phyloP scores from a whole-genome alignment of 805 yeast species.

The Saturnispora kantuleensis region DNA sequence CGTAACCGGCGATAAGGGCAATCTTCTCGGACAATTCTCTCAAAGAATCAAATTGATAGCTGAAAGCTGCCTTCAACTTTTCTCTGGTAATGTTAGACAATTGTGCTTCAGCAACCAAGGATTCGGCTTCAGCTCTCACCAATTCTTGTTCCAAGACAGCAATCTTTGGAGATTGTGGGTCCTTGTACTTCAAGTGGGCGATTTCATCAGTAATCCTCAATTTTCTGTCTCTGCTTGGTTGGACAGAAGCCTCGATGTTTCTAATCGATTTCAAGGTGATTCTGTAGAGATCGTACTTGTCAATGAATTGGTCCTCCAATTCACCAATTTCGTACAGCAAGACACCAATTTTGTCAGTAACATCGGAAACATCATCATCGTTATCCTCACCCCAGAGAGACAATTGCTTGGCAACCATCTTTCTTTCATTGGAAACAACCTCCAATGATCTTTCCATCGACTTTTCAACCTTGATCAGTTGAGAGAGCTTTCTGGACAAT shows the following conservation, averaged over 20 bases:
- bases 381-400: conserved; percentile 82
- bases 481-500: conserved; percentile 62
- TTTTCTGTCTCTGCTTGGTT: conserved; percentile 82
- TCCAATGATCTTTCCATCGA: conserved; percentile 73
- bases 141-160: conserved; percentile 77
- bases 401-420: conserved; percentile 74
- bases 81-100: conserved; percentile 82
- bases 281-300: conserved; percentile 79
- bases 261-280: conserved; percentile 71
- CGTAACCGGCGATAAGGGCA: conserved; percentile 82
- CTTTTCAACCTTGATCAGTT: conserved; percentile 71
- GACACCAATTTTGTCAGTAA: conserved; percentile 81
- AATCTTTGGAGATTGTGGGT: conserved; percentile 76
- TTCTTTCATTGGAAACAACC: conserved; percentile 65
- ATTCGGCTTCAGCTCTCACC: conserved; percentile 88
- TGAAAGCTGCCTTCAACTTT: conserved; percentile 74
- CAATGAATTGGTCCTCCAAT: conserved; percentile 79
- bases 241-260: conserved; percentile 80
- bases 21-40: conserved; percentile 81
- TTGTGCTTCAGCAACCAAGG: conserved; percentile 87
- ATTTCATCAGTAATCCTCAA: conserved; percentile 77
- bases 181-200: conserved; percentile 75
- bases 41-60: conserved; percentile 76
- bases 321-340: conserved; percentile 76
- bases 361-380: conserved; percentile 78